phyloP scores from a whole-genome alignment of 106 monocot species.

The Agapanthus africanus region DNA sequence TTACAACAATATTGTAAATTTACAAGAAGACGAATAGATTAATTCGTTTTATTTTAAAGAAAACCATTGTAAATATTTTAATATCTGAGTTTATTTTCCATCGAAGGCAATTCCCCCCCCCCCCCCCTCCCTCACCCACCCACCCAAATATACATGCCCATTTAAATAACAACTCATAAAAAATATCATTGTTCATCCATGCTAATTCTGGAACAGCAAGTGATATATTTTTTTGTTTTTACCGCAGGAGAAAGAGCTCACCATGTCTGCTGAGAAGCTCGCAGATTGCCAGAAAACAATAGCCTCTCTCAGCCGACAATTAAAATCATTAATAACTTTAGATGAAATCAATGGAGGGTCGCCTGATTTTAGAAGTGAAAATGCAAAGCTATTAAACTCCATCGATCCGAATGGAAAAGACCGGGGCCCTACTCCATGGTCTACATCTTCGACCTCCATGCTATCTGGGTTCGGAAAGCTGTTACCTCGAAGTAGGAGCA shows the following conservation, averaged over 20 bases:
- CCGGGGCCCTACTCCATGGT: background rate
- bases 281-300: conserved; percentile 78
- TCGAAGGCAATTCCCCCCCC: too few species aligned
- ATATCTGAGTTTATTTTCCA: too few species aligned
- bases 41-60: too few species aligned
- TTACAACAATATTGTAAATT: too few species aligned
- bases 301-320: conserved; percentile 50
- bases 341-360: conserved; percentile 19
- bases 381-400: background rate
- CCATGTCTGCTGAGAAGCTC: conserved; percentile 52
- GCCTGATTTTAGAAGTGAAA: conserved; percentile 1
- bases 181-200: too few species aligned
- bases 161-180: too few species aligned
- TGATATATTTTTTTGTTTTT: too few species aligned
- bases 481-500: conserved; percentile 9
- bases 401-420: background rate
- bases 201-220: too few species aligned
- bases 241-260: conserved; percentile 51
- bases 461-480: conserved; percentile 10
- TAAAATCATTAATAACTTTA: conserved; percentile 47
- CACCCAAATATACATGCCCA: too few species aligned
- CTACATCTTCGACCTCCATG: conserved; percentile 8
- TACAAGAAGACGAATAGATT: too few species aligned
- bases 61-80: too few species aligned
- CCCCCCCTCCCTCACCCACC: too few species aligned